Base-by-base conservation (phyloP, 371 early-diverging fungal genomes). In the Entomophthora muscae region DNA sequence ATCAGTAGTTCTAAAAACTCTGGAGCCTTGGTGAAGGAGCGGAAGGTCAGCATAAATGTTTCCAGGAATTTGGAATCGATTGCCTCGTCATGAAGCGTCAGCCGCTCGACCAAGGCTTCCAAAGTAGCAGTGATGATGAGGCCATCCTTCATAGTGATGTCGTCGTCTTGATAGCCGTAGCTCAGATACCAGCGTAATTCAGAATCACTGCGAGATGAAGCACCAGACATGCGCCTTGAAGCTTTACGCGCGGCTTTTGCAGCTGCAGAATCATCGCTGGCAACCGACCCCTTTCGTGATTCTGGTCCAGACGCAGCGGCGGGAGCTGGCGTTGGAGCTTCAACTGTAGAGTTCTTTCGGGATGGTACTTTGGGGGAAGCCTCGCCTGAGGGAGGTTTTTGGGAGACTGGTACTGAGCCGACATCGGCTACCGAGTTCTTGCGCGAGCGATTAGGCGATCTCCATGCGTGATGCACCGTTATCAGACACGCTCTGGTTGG, bases 31-130 rank as follows among this genome's bases (percentile, higher is more conserved):
- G 80, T 76, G 69, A 93, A 93, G 42, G 85, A 83, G 56, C 86
- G 84, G 72, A 90, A 93, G 3, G 91, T 91, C 68, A 95, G 76
- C 71, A 95, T 69, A 71, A 95, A 93, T 1, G 85, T 85, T 32
- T 80, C 79, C 54, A 83, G 81, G 72, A 86, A 93, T 59, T 79
- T 78, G 57, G 83, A 75, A 63, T 95, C 93, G 12, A 32, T n/a
- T 1, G 21, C 32, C 1, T 72, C 73, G 51, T 91, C 89, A 66
- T 94, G 95, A 3, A 86, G 74, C 1, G 93, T 94, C 64, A 95
- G 75, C 3, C 89, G 78, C 73, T 94, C 95, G 2, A 94, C 83
- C 54, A 95, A 72, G 0, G 90, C 89, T 7, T 76, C 71, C 53
- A 93, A 74, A 3, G 92, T 93, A 26, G 93, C 94, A 55, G 90